Base-by-base conservation (phyloP, 768 basidiomycete genomes). In the Glaciozyma antarctica region DNA sequence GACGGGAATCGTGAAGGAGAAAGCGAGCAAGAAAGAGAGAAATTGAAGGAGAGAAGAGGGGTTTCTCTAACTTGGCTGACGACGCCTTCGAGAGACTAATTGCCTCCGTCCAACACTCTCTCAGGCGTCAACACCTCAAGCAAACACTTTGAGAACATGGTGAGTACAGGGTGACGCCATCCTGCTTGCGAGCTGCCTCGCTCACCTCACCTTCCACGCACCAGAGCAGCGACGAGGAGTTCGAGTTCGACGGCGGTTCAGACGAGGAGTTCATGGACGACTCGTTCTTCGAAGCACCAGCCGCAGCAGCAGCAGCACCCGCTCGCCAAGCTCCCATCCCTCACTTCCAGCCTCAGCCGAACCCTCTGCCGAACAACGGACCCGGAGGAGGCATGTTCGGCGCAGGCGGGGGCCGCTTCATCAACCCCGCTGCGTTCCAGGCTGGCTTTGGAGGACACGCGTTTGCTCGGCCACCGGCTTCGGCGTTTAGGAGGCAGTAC, bases 401-500 rank as follows among this genome's bases (percentile, higher is more conserved):
- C 17, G 53, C 45, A 13, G 59, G 58, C 1, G 61, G 61, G 21
- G 60, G 59, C 3, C 21, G 68, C 38, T 66, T 60, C 62, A 49
- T 70, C 41, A 64, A 66, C 58, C 69, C 69, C 19, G 49, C 28
- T 26, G 69, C 69, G 34, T 70, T 70, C 61, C 65, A 67, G 54
- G 60, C 69, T 22, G 72, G 72, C 9, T 72, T 70, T 17, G 71
- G 71, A 19, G 69, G 67, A 6, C 69, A 72, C 45, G 65, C 65
- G 26, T 63, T 71, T 26, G 71, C 69, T 26, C 44, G 71, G 48
- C 60, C 72, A 3, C 82, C 84, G 64, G 82, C 88, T 19, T 82
- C 85, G 68, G 81, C 88, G 0, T 98, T 90, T 74, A 87, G 93
- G 73, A 89, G 94, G 72, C 92, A 94, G 78, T 58, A 58, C 57